Base-by-base conservation (phyloP, 169 alveolate species). In the Plasmodium cynomolgi region DNA sequence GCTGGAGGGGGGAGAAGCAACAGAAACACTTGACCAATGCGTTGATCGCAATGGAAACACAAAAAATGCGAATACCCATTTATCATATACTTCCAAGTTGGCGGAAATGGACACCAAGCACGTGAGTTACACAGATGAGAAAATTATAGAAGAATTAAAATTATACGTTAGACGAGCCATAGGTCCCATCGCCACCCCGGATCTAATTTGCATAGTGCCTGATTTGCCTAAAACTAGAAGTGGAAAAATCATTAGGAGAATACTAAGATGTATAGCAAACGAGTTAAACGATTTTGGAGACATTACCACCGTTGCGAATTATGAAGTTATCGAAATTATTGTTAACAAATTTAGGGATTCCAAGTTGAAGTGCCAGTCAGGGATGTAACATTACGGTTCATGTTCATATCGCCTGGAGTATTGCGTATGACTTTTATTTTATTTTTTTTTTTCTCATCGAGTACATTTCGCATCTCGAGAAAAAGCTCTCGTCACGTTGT, bases 161-260 rank as follows among this genome's bases (percentile, higher is more conserved):
- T 68, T 85, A 29, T 88, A 91, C 47, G 98, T 97, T 62, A 91
- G 99, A 44, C 96, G 95, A 73, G 97, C 95, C 62, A 97, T 98
- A 29, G 99, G 99, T 2, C 99, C 99, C 5, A 97, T 98, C 62
- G 99, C 99, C 44, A 96, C 98, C 56, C 99, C 99, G 3, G 99
- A 98, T 91, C 94, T 96, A 73, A 97, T 98, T 58, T 86, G 97
- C 26, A 81, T 97, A 37, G 98, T 97, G 41, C 96, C 96, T n/a
- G 92, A 95, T 54, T 92, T 98, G 62, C 99, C 99, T 3, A 98
- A 98, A 95, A 98, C 99, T 3, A 85, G 99, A 50, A 97, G 98
- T 81, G 99, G 99, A 39, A 98, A 98, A 94, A 98, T 98, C 74
- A 97, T 98, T 98, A 95, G 99, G 54, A 97, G 99, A 58, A 97